Evolutionary conservation across 495 filamentous ascomycete genomes (phyloP).

Genomic region (Neurospora sp.): DNA sequence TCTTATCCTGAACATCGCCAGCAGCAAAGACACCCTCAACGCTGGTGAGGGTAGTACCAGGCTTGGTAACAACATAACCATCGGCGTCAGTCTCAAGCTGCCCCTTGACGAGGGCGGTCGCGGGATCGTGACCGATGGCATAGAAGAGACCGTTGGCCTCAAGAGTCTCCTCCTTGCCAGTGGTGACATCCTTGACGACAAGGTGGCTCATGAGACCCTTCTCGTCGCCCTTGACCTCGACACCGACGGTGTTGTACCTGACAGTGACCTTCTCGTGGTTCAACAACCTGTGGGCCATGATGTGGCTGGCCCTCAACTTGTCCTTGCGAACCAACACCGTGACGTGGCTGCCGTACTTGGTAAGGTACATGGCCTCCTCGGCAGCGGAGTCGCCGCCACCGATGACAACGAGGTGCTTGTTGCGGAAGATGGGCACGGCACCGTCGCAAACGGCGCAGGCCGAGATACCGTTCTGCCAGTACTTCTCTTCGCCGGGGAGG

Average conservation of each 20-base stretch:
- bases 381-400: conserved; percentile 95
- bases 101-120: conserved; percentile 75
- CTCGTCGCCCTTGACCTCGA: conserved; percentile 74
- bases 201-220: conserved; percentile 81
- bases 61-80: conserved; percentile 76
- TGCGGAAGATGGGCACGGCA: conserved; percentile 91
- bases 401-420: conserved; percentile 91
- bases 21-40: conserved; percentile 91
- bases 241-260: conserved; percentile 68
- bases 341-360: conserved; percentile 92
- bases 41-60: conserved; percentile 81
- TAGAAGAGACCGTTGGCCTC: conserved; percentile 95
- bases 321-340: conserved; percentile 86
- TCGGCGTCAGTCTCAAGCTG: conserved; percentile 81
- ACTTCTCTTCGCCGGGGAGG: conserved; percentile 82
- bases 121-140: conserved; percentile 93
- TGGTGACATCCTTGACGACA: conserved; percentile 65
- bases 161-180: conserved; percentile 67
- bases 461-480: conserved; percentile 94
- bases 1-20: conserved; percentile 97
- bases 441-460: conserved; percentile 98
- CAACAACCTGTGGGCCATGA: conserved; percentile 81
- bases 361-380: conserved; percentile 94
- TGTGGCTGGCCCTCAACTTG: conserved; percentile 73
- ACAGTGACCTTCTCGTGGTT: conserved; percentile 83